Conservation (phyloP, 495 filamentous ascomycete genomes). For the Penicillium arizonense region DNA sequence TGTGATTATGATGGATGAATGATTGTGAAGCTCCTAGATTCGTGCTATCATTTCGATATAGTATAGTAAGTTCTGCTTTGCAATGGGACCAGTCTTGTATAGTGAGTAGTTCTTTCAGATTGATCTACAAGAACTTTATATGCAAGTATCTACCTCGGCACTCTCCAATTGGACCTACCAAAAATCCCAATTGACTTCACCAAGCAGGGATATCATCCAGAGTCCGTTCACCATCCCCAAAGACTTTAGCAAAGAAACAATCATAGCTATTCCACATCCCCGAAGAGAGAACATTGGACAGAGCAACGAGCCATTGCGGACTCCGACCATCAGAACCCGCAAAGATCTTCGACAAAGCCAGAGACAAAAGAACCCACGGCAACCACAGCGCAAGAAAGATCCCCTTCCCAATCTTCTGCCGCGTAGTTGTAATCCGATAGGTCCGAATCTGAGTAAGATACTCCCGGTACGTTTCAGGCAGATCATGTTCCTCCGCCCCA, state of each 20-base stretch:
- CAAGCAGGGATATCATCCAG: conserved; percentile 25
- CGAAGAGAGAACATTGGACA: conserved; percentile 47
- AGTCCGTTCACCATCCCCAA: conserved; percentile 90
- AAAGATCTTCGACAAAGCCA: conserved; percentile 47
- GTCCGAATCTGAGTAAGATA: conserved; percentile 65
- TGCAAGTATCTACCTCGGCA: not conserved
- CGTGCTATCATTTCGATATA: not conserved
- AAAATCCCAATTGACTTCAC: not conserved
- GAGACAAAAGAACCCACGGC: conserved; percentile 53
- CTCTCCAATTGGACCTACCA: not conserved
- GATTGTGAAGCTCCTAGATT: not conserved
- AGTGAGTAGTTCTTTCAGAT: not conserved
- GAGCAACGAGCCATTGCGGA: conserved; percentile 62
- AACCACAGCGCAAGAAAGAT: conserved; percentile 60
- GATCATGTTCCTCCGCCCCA: conserved; percentile 72
- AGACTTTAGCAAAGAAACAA: conserved; percentile 57
- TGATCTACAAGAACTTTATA: not conserved
- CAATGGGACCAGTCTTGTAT: not conserved
- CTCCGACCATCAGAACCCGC: conserved; percentile 62
- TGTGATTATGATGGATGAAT: conserved; percentile 26
- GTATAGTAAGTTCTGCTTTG: not conserved
- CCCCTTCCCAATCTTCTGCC: conserved; percentile 63
- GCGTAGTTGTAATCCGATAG: conserved; percentile 64
- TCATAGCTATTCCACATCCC: conserved; percentile 78
- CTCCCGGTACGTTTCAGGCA: conserved; percentile 70